Conservation (phyloP, 164 flowering plant genomes). For the Taxillus chinensis region DNA sequence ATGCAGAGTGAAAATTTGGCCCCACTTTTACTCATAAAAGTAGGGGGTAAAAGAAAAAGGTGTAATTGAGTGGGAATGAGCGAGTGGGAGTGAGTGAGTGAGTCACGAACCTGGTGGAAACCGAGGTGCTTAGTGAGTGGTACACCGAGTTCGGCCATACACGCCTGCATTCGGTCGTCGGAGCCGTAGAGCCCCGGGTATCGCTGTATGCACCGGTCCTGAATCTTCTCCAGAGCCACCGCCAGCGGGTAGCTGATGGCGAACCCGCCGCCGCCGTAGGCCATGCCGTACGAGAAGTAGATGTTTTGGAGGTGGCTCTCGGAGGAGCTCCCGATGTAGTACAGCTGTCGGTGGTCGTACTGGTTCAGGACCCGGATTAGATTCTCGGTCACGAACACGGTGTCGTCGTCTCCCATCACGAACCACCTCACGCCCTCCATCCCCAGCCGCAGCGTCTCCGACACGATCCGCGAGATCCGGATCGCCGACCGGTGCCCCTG, state of each 20-base stretch:
- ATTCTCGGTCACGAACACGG: constrained; percentile 59
- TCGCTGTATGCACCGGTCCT: constrained; percentile 54
- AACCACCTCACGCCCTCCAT: constrained; percentile 48
- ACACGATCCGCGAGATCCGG: constrained; percentile 54
- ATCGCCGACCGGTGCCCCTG: constrained; percentile 58
- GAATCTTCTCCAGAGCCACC: constrained; percentile 45
- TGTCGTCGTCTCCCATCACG: constrained; percentile 78
- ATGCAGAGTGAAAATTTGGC: too few species aligned
- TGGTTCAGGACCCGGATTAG: constrained; percentile 36
- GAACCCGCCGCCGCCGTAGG: constrained; percentile 75
- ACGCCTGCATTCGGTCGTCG: constrained; percentile 72
- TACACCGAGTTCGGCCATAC: constrained; percentile 83
- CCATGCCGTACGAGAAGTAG: constrained; percentile 59
- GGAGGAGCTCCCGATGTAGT: constrained; percentile 58
- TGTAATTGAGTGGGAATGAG: background rate
- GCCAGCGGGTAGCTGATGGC: constrained; percentile 67
- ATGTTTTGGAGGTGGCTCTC: constrained; percentile 72
- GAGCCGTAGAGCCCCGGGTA: constrained; percentile 65
- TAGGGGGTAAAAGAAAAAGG: too few species aligned
- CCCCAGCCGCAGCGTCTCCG: constrained; percentile 21
- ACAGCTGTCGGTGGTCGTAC: constrained; percentile 53
- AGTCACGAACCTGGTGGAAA: constrained; percentile 52
- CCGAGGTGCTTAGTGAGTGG: constrained; percentile 73
- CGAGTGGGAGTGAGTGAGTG: background rate
- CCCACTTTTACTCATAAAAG: too few species aligned